Base-by-base conservation (phyloP, 2,329 filamentous ascomycete genomes). In the Claviceps paspali region DNA sequence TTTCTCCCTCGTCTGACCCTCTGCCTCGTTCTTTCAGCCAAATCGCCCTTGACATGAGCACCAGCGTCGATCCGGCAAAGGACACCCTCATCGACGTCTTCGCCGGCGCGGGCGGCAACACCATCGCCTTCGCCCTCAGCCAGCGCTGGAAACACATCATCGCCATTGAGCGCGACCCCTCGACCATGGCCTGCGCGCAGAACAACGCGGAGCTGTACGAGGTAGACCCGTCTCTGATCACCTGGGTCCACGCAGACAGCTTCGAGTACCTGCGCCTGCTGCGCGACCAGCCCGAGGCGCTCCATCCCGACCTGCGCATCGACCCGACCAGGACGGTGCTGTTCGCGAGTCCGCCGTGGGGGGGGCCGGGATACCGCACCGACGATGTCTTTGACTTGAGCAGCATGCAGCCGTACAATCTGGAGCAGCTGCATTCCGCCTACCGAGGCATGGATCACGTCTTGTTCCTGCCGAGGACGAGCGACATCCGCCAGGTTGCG, bases 141-240 rank as follows among this genome's bases (percentile, higher is more conserved):
- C 75, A 70, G 15, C 74, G 77, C 44, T 98, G 85, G 82, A 72
- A 77, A 36, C 78, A 75, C 45, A 74, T 98, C 45, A 85, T 96
- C 53, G 85, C 82, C 29, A 80, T 98, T 47, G 91, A 98, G 60
- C 82, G 79, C 48, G 79, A 96, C 50, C 65, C 77, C 3, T 71
- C 76, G 8, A 84, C 82, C 1, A 69, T 98, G 6, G 78, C 79
- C 32, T 98, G 92, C 58, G 91, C 86, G 19, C 87, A 93, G 61
- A 78, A 92, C 55, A 98, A 98, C 54, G 86, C 91, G 6, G 67
- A 75, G 38, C 64, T 96, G 32, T 93, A 95, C 53, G 87, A 80
- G 3, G 82, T 94, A 0, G 63, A 65, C 3, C 71, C 79, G 34
- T 76, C 53, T 9, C 40, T 74, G 51, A 88, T 98, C 49, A 82